Base-by-base conservation (phyloP, 495 filamentous ascomycete species). In the Hyaloscypha hepaticicola region DNA sequence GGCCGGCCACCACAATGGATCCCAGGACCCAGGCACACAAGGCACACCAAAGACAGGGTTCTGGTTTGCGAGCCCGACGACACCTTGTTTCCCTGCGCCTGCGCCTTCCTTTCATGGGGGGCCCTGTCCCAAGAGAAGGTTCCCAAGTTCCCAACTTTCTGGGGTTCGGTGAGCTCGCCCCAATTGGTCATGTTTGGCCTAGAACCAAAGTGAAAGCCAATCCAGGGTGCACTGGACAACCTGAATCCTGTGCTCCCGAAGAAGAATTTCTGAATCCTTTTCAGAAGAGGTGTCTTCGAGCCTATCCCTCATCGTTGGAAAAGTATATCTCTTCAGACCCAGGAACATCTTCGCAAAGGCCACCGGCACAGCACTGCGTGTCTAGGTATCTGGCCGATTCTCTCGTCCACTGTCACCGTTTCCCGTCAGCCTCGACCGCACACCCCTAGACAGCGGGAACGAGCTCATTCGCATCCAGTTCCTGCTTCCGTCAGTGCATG, bases 401-500 rank as follows among this genome's bases (percentile, higher is more conserved):
- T 50, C 22, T 48, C 29, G 19, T 24, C 38, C 38, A 60, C n/a
- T 55, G 38, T 24, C 51, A 56, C 53, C n/a, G 31, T 25, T 5
- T 29, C 16, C 33, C 14, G 21, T 3, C 28, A 29, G 26, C 19
- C 22, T 41, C 41, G 29, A 12, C 31, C 51, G n/a, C 48, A 29
- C 57, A 60, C 48, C 26, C 50, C 55, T 3, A 53, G 26, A 1
- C 27, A 38, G 9, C 28, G 29, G 58, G 45, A 12, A 52, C n/a
- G 34, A 49, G 21, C n/a, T 26, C 24, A 38, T 52, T 58, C 9
- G 55, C 24, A 28, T 48, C 19, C 51, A 62, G 66, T 66, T 69
- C 66, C 58, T 69, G 58, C 63, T 61, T 66, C 66, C 58, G 63
- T 65, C 34, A 5, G 24, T 69, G 66, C 66, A 69, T 69, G 50